Evolutionary conservation across 2,329 filamentous ascomycete genomes (phyloP).

Genomic region (Colletotrichum sojae): DNA sequence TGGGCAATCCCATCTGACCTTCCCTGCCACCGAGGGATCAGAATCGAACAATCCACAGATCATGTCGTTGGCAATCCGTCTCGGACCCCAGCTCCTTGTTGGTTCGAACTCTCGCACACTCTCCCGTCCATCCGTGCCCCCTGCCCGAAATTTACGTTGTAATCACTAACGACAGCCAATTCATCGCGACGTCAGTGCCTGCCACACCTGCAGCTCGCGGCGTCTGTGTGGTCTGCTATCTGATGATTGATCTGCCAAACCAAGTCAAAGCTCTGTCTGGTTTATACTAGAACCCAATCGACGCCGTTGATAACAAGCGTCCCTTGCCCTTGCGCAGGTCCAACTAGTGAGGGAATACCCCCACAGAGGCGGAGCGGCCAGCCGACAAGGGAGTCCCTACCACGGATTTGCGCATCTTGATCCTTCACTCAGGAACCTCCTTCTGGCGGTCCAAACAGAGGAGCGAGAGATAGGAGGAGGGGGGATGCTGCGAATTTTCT

Average conservation of each 20-base stretch:
- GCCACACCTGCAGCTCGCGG: slow-evolving; percentile 26
- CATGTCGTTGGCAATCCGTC: not conserved
- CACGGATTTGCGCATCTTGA: not conserved
- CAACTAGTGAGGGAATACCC: slow-evolving; percentile 5
- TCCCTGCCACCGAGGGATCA: slow-evolving; percentile 22
- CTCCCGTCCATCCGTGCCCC: slow-evolving; percentile 2
- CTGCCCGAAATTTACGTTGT: not conserved
- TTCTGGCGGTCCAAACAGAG: not conserved
- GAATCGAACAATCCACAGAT: slow-evolving; percentile 16
- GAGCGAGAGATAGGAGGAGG: not conserved
- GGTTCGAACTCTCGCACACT: not conserved
- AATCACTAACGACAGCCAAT: not conserved
- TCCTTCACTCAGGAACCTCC: not conserved
- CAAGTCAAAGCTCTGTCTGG: slow-evolving; percentile 23
- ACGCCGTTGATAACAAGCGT: slow-evolving; percentile 3
- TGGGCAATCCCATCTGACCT: slow-evolving; percentile 1
- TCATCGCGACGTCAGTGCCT: not conserved
- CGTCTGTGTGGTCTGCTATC: slow-evolving; percentile 12
- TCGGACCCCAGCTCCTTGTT: not conserved
- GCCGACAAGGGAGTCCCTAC: slow-evolving; percentile 12
- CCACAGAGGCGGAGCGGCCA: slow-evolving; percentile 17
- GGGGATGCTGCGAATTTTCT: slow-evolving; percentile 11
- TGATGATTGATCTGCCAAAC: slow-evolving; percentile 19
- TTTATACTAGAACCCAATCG: slow-evolving; percentile 4
- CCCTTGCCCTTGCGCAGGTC: slow-evolving; percentile 17